A percentile compares a stretch with the other conserved stretches of the same genome.
Conservation (phyloP, 495 filamentous ascomycete genomes). For the Penicillium paxilli region DNA sequence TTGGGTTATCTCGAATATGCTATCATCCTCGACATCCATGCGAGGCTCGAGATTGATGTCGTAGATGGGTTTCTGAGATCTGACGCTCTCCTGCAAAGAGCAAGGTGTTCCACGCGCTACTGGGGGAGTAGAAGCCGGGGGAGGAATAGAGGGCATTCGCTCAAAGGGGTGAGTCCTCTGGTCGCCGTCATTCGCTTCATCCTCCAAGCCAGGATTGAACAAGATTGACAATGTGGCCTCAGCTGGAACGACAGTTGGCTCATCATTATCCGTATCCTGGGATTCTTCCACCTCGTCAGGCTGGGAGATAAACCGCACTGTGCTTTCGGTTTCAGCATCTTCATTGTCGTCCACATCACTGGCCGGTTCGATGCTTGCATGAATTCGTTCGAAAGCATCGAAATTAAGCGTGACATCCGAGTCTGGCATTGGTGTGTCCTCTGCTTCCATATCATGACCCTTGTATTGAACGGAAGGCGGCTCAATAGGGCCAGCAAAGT, state of each 20-base stretch:
- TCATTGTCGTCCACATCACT: background rate
- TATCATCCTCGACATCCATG: conserved; percentile 11
- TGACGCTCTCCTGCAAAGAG: conserved; percentile 23
- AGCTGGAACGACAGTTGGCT: conserved; percentile 15
- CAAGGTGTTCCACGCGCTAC: conserved; percentile 6
- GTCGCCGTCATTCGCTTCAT: conserved; percentile 20
- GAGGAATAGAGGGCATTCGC: conserved; percentile 10
- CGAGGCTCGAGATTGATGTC: conserved; percentile 9
- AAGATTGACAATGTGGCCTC: conserved; percentile 2
- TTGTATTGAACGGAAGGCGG: background rate
- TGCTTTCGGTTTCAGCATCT: background rate
- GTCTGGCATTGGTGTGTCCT: background rate
- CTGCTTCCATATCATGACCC: background rate
- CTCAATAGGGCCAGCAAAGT: background rate
- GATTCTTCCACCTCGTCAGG: background rate
- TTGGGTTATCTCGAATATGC: conserved; percentile 11
- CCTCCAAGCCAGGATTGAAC: conserved; percentile 10
- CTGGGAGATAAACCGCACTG: background rate
- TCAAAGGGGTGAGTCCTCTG: conserved; percentile 4
- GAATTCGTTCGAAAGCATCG: background rate
- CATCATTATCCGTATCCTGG: conserved; percentile 19
- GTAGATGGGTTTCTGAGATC: conserved; percentile 3
- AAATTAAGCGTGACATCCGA: background rate
- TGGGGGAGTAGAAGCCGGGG: conserved; percentile 18
- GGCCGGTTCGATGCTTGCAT: background rate